phyloP scores from a whole-genome alignment of 768 basidiomycete species.

The Dictyophora rubrovolvata region DNA sequence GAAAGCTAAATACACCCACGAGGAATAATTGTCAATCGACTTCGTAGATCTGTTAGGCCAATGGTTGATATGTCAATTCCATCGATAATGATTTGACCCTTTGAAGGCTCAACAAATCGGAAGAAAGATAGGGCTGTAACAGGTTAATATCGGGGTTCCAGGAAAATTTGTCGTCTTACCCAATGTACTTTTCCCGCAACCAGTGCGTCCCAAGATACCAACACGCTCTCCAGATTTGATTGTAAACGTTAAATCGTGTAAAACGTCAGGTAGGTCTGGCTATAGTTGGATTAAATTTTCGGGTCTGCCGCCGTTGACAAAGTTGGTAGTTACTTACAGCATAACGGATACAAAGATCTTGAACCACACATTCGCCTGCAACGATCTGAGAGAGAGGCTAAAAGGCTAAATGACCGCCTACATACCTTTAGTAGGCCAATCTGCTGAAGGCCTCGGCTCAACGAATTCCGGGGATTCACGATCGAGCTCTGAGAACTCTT shows the following conservation, averaged over 20 bases:
- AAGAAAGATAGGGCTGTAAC: slow-evolving; percentile 64
- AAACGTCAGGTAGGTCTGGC: slow-evolving; percentile 80
- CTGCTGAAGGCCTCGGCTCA: slow-evolving; percentile 70
- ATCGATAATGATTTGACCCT: slow-evolving; percentile 67
- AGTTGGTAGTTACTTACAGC: slow-evolving; percentile 11
- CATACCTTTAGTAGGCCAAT: slow-evolving; percentile 65
- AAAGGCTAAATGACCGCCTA: slow-evolving; percentile 14
- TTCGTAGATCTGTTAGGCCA: slow-evolving; percentile 74
- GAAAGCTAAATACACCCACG: slow-evolving; percentile 31
- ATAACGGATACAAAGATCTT: slow-evolving; percentile 20
- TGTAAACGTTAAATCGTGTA: slow-evolving; percentile 70
- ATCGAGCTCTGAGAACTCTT: slow-evolving; percentile 76
- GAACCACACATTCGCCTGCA: slow-evolving; percentile 16
- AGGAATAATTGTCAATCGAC: slow-evolving; percentile 65
- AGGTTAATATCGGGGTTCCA: not conserved
- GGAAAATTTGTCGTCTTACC: slow-evolving; percentile 3
- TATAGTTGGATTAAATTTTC: slow-evolving; percentile 19
- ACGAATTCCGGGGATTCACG: slow-evolving; percentile 76
- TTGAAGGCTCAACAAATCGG: slow-evolving; percentile 79
- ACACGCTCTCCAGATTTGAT: slow-evolving; percentile 72
- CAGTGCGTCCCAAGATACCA: slow-evolving; percentile 30
- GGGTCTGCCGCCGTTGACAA: not conserved
- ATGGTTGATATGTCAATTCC: slow-evolving; percentile 70
- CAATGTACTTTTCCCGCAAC: slow-evolving; percentile 69
- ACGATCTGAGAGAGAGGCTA: not conserved